Conservation (phyloP, 2,329 filamentous ascomycete genomes). For the Gaeumannomyces tritici region DNA sequence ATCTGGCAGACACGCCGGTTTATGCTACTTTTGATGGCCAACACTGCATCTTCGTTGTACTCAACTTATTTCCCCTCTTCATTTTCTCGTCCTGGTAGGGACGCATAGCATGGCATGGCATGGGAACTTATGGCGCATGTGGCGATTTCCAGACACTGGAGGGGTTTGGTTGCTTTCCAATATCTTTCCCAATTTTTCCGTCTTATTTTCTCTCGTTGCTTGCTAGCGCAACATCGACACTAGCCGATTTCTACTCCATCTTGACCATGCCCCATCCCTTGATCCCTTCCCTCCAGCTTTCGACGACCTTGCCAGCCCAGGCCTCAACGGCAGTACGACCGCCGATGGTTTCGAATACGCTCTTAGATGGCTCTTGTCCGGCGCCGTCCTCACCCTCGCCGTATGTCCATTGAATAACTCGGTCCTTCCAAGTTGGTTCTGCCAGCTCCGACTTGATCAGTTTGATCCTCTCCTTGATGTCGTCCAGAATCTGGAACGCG, state of each 20-base stretch:
- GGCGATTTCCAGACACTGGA: background rate
- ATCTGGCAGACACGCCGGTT: background rate
- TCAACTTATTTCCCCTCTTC: too few relatives aligned
- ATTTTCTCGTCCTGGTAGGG: too few relatives aligned
- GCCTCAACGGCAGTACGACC: slow-evolving; percentile 18
- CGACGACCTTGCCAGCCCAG: slow-evolving; percentile 24
- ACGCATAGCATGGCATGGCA: too few relatives aligned
- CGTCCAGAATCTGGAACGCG: slow-evolving; percentile 12
- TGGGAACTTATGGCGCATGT: too few relatives aligned
- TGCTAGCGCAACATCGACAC: background rate
- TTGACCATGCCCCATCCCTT: slow-evolving; percentile 25
- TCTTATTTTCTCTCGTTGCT: background rate
- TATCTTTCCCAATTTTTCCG: background rate
- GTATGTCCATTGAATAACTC: slow-evolving; percentile 23
- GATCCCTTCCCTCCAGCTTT: slow-evolving; percentile 27
- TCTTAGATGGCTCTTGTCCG: slow-evolving; percentile 12
- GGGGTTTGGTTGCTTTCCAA: background rate
- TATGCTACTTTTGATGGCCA: background rate
- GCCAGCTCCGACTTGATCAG: slow-evolving; percentile 18
- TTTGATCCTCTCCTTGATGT: slow-evolving; percentile 21
- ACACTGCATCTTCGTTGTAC: background rate
- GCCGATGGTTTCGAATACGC: slow-evolving; percentile 17
- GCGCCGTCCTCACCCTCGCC: slow-evolving; percentile 9
- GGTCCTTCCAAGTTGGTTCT: slow-evolving; percentile 26
- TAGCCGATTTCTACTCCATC: slow-evolving; percentile 15